phyloP scores from a whole-genome alignment of 768 basidiomycete genomes.

The Paxillus ammoniavirescens region DNA sequence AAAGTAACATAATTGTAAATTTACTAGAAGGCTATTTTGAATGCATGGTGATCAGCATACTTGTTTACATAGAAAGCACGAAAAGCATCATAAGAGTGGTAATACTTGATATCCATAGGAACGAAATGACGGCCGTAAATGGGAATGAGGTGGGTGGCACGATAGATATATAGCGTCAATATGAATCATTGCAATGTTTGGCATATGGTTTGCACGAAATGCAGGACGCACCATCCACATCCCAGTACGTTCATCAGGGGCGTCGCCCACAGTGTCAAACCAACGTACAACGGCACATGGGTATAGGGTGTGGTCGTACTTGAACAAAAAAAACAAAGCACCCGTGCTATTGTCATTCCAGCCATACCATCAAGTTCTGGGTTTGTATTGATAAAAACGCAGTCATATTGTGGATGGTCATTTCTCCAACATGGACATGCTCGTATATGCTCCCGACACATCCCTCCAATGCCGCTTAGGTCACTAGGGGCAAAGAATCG shows the following conservation, averaged over 20 bases:
- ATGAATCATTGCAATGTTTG: slow-evolving; percentile 17
- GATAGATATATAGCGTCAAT: slow-evolving; percentile 28
- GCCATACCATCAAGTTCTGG: slow-evolving; percentile 9
- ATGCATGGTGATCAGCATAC: slow-evolving; percentile 25
- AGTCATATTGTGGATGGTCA: slow-evolving; percentile 12
- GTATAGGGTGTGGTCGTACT: not conserved
- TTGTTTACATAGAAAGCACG: slow-evolving; percentile 24
- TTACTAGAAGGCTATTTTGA: slow-evolving; percentile 16
- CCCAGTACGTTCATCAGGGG: slow-evolving; percentile 23
- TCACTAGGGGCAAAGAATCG: slow-evolving; percentile 31
- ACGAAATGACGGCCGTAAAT: slow-evolving; percentile 17
- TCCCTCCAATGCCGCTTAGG: slow-evolving; percentile 19
- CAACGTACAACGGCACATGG: slow-evolving; percentile 23
- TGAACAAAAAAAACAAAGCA: slow-evolving; percentile 16
- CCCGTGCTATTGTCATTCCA: slow-evolving; percentile 15
- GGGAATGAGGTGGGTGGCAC: slow-evolving; percentile 29
- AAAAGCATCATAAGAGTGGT: slow-evolving; percentile 22
- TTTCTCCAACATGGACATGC: slow-evolving; percentile 17
- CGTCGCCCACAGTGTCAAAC: slow-evolving; percentile 13
- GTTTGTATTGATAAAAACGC: slow-evolving; percentile 19
- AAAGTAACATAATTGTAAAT: not conserved
- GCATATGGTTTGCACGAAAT: not conserved
- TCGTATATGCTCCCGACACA: slow-evolving; percentile 24
- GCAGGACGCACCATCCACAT: slow-evolving; percentile 28
- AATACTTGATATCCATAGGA: slow-evolving; percentile 10